Conservation (phyloP, 2,329 filamentous ascomycete genomes). For the Sordariomycetes sp. region DNA sequence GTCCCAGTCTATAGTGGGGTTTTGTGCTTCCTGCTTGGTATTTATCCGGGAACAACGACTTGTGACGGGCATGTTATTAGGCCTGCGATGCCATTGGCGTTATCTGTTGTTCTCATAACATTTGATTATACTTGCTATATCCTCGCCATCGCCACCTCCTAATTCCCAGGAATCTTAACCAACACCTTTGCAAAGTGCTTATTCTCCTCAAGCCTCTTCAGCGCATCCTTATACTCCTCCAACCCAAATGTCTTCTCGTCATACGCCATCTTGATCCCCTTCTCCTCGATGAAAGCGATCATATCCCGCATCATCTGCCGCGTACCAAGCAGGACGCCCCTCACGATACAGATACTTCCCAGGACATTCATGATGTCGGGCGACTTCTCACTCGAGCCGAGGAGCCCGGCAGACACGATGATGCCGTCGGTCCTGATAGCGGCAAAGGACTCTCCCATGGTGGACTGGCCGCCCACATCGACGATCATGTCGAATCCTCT, state of each 20-base stretch:
- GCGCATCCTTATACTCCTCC: not conserved
- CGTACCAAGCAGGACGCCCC: constrained; percentile 15
- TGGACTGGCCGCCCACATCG: constrained; percentile 54
- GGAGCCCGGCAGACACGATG: constrained; percentile 18
- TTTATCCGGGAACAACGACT: too few relatives aligned
- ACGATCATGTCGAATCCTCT: constrained; percentile 48
- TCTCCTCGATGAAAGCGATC: constrained; percentile 17
- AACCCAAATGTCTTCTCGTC: not conserved
- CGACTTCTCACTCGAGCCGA: constrained; percentile 12
- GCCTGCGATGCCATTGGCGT: too few relatives aligned
- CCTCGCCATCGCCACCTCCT: not conserved
- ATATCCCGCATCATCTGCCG: constrained; percentile 15
- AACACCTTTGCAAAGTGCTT: not conserved
- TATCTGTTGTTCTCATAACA: too few relatives aligned
- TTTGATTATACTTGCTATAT: too few relatives aligned
- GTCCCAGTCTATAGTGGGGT: too few relatives aligned
- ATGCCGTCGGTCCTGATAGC: constrained; percentile 25
- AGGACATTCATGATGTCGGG: constrained; percentile 14
- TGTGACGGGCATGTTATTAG: too few relatives aligned
- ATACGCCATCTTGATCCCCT: constrained; percentile 13
- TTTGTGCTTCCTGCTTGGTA: too few relatives aligned
- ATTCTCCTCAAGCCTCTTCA: not conserved
- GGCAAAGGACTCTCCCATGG: constrained; percentile 40
- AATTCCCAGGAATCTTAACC: not conserved
- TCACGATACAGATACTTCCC: constrained; percentile 13